Percentiles rank a stretch among this genome's conserved stretches.
phyloP scores from a whole-genome alignment of 75 land plant species.

The Azolla pinnata region DNA sequence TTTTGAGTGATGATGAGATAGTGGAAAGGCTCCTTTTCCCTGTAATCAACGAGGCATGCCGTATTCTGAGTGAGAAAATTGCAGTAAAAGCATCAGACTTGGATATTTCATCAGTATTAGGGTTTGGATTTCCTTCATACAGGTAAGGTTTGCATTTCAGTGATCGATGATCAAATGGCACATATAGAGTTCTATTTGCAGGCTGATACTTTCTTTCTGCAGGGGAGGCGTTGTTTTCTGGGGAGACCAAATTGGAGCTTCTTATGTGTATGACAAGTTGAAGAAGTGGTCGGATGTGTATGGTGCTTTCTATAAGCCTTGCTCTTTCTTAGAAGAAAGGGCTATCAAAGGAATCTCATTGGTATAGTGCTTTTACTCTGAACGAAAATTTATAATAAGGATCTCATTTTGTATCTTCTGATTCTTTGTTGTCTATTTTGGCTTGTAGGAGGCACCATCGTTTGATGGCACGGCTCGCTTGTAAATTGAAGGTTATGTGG shows the following conservation, averaged over 20 bases:
- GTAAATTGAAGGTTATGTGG: too few species aligned
- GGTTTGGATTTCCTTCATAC: conserved; percentile 92
- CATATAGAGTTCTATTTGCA: background rate
- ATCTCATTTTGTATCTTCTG: too few species aligned
- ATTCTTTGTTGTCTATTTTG: too few species aligned
- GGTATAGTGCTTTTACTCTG: too few species aligned
- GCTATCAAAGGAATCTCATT: conserved; percentile 62
- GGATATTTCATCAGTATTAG: conserved; percentile 80
- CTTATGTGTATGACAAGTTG: conserved; percentile 46
- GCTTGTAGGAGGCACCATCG: too few species aligned
- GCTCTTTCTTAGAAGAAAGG: conserved; percentile 64
- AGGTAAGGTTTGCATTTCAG: conserved; percentile 31
- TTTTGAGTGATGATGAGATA: conserved; percentile 27
- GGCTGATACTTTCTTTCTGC: conserved; percentile 13
- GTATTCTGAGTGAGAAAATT: conserved; percentile 68
- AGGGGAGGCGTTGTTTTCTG: conserved; percentile 92
- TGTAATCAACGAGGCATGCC: conserved; percentile 33
- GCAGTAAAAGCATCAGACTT: conserved; percentile 75
- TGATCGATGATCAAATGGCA: background rate
- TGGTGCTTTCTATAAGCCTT: conserved; percentile 79
- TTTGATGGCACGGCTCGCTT: too few species aligned
- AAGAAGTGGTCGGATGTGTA: conserved; percentile 58
- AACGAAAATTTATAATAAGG: too few species aligned
- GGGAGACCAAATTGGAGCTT: conserved; percentile 71
- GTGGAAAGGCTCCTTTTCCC: conserved; percentile 29